Evolutionary conservation across 2,329 filamentous ascomycete genomes (phyloP).

Genomic region (Domatiomyces globalis): DNA sequence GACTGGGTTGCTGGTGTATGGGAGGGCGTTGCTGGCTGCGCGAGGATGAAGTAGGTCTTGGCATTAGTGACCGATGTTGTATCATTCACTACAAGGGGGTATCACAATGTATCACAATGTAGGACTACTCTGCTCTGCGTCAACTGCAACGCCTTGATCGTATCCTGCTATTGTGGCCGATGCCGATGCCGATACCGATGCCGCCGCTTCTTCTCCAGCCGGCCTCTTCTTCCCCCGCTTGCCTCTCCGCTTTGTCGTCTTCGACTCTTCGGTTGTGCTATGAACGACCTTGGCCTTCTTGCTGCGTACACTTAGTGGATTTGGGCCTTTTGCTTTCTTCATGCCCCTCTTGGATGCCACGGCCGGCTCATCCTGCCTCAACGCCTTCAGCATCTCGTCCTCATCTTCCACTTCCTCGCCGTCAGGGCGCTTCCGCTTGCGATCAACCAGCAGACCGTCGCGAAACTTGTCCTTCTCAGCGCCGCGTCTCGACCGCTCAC

Average conservation of each 20-base stretch:
- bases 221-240: slow-evolving; percentile 8
- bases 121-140: background rate
- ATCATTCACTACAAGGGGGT: background rate
- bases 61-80: background rate
- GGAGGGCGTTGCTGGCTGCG: slow-evolving; percentile 44
- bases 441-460: slow-evolving; percentile 25
- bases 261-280: background rate
- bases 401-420: slow-evolving; percentile 16
- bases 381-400: slow-evolving; percentile 7
- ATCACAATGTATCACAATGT: background rate
- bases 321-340: slow-evolving; percentile 32
- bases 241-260: background rate
- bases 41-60: background rate
- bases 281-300: slow-evolving; percentile 23
- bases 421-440: slow-evolving; percentile 24
- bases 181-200: background rate
- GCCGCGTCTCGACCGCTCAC: slow-evolving; percentile 29
- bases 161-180: background rate
- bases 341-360: slow-evolving; percentile 19
- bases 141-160: background rate
- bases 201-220: slow-evolving; percentile 3
- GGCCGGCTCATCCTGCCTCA: slow-evolving; percentile 17
- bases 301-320: slow-evolving; percentile 36
- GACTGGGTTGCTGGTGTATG: slow-evolving; percentile 69
- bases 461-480: slow-evolving; percentile 35